Evolutionary conservation across 2,329 filamentous ascomycete species (phyloP).

Genomic region (Monascus ruber): DNA sequence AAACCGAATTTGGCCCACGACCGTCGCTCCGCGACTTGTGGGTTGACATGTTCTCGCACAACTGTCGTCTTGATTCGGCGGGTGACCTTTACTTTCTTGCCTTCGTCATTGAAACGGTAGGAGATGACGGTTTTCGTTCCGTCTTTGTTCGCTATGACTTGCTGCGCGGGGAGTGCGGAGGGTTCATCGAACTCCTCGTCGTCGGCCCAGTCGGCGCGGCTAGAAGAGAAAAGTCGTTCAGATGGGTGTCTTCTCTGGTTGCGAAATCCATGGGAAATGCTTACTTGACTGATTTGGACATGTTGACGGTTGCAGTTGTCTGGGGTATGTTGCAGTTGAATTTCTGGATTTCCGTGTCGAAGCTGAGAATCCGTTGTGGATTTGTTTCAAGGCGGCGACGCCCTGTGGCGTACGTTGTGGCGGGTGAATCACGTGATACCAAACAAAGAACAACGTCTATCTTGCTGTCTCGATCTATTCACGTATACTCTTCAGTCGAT

Average conservation of each 20-base stretch:
- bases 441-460: neutral
- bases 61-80: constrained; percentile 88
- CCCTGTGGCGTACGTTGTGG: constrained; percentile 24
- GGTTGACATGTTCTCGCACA: constrained; percentile 89
- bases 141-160: constrained; percentile 94
- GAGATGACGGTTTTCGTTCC: constrained; percentile 93
- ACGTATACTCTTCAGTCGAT: too few relatives aligned
- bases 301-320: constrained; percentile 22
- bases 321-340: constrained; percentile 18
- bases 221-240: constrained; percentile 18
- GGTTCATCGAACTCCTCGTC: constrained; percentile 78
- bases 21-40: constrained; percentile 88
- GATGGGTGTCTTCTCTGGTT: neutral
- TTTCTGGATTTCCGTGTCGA: constrained; percentile 30
- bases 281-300: constrained; percentile 39
- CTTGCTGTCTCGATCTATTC: too few relatives aligned
- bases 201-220: constrained; percentile 83
- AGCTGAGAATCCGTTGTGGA: constrained; percentile 30
- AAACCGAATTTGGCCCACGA: constrained; percentile 86
- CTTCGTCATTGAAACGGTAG: constrained; percentile 81
- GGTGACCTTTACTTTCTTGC: constrained; percentile 94
- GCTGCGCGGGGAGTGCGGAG: constrained; percentile 69
- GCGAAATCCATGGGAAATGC: constrained; percentile 7
- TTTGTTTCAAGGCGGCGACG: constrained; percentile 24
- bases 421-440: constrained; percentile 16